Conservation (phyloP, 768 basidiomycete species). For the Lactarius sp. region DNA sequence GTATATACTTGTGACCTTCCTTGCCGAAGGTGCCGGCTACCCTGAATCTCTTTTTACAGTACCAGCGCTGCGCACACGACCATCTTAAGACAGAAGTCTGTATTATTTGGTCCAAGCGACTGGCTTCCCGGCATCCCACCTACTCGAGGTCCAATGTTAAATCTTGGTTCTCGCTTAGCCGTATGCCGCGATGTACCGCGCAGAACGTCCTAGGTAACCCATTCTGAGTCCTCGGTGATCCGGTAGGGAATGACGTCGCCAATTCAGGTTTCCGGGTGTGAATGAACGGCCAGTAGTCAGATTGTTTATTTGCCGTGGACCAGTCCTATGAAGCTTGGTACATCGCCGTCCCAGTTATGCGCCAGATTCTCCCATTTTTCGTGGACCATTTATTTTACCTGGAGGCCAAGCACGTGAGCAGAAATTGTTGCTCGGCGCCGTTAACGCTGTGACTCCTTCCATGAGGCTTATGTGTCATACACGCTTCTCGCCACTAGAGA, state of each 20-base stretch:
- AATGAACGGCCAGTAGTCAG: neutral
- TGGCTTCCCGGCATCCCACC: constrained; percentile 11
- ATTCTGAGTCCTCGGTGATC: neutral
- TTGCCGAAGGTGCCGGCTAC: neutral
- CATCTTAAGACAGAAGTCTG: constrained; percentile 1
- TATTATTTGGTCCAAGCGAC: neutral
- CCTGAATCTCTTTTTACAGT: neutral
- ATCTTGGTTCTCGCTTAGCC: neutral
- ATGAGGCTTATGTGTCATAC: neutral
- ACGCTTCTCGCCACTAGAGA: constrained; percentile 1
- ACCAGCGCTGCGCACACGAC: neutral
- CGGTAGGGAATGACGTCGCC: neutral
- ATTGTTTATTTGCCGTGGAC: neutral
- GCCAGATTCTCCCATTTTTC: neutral
- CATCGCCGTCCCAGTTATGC: neutral
- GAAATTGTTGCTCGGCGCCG: neutral
- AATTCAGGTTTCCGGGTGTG: neutral
- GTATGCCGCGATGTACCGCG: neutral
- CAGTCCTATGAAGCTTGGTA: neutral
- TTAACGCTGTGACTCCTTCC: constrained; percentile 4
- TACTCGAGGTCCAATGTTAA: neutral
- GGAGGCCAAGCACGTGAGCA: neutral
- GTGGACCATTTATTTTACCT: neutral
- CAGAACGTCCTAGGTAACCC: neutral
- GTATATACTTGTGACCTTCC: neutral